Base-by-base conservation (phyloP, 108 stramenopile species). In the Discostella stelligeroides region DNA sequence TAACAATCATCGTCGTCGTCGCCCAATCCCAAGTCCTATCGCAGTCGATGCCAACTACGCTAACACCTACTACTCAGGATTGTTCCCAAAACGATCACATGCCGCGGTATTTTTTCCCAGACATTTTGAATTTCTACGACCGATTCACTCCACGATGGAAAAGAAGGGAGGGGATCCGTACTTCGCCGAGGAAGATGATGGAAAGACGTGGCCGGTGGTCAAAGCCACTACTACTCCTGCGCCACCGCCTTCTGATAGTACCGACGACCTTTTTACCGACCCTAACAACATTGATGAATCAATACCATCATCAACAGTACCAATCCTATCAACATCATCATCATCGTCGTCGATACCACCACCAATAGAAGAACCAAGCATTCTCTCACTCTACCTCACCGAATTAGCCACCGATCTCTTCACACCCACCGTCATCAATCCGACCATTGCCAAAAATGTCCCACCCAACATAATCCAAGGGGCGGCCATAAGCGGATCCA, bases 391-490 rank as follows among this genome's bases (percentile, higher is more conserved):
- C 37, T 40, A 58, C 64, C 3, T 66, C 47, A 15, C 58, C 34
- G 34, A 34, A 5, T 6, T 34, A 5, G 34, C 34, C 34, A 34
- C 34, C 3, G 3, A 3, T 5, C 34, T 34, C 3, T 6, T 34
- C 34, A 34, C 34, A 0, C 11, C 34, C 17, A 68, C 74, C 9
- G 18, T 80, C n/a, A 60, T 76, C 46, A 45, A 72, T 25, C 75
- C 78, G 12, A 62, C 82, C 29, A 81, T 91, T 34, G 72, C 81
- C 73, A 60, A 83, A 37, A 80, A 81, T 42, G 86, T 88, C 18
- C 77, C 87, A 20, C 58, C 55, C 10, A 71, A 77, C 40, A 58
- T 68, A 17, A 88, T 91, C 70, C 76, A 82, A 46, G 90, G 90
- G 13, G 86, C 90, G 13, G 80, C 75, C 24, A 30, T 87, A n/a